Conservation (phyloP, 352 stramenopile species). For the Globisporangium yorkense region DNA sequence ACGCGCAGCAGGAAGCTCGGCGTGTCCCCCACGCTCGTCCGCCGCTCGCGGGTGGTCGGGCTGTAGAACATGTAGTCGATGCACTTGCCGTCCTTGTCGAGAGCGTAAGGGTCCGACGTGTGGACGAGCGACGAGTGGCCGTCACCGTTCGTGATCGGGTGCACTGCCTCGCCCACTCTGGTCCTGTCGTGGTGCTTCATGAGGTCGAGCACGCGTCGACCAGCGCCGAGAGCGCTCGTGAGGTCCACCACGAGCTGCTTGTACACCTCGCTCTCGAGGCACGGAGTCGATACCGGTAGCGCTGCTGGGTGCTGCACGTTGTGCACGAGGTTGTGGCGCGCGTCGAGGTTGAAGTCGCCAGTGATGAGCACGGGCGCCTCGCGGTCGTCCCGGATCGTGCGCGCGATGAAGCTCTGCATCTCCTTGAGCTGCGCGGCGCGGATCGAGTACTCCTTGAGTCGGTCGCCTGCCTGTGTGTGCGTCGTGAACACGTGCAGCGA, state of each 20-base stretch:
- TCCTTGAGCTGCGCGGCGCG: conserved; percentile 54
- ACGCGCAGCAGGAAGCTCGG: conserved; percentile 37
- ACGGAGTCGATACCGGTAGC: conserved; percentile 25
- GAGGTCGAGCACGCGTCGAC: conserved; percentile 44
- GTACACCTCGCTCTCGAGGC: conserved; percentile 58
- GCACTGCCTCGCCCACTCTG: conserved; percentile 37
- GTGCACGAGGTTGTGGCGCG: conserved; percentile 62
- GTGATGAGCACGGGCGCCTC: conserved; percentile 60
- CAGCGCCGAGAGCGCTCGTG: conserved; percentile 28
- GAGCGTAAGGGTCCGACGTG: conserved; percentile 29
- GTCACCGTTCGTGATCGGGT: conserved; percentile 79
- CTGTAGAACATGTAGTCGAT: conserved; percentile 87
- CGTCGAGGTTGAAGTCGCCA: conserved; percentile 79
- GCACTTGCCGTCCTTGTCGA: conserved; percentile 69
- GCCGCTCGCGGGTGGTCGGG: conserved; percentile 25
- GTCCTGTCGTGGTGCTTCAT: conserved; percentile 63
- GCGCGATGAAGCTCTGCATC: conserved; percentile 52
- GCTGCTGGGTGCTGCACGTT: conserved; percentile 12
- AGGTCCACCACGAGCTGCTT: conserved; percentile 45
- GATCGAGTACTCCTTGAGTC: conserved; percentile 38
- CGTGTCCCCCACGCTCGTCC: conserved; percentile 17
- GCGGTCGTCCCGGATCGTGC: conserved; percentile 40
- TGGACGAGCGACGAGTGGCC: conserved; percentile 64
- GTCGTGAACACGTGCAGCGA: conserved; percentile 82
- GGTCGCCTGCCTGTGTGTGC: conserved; percentile 74